Evolutionary conservation across 495 filamentous ascomycete species (phyloP), one percentile per base, ranked within the genome.

Genomic region (Thermothielavioides terrestris): DNA sequence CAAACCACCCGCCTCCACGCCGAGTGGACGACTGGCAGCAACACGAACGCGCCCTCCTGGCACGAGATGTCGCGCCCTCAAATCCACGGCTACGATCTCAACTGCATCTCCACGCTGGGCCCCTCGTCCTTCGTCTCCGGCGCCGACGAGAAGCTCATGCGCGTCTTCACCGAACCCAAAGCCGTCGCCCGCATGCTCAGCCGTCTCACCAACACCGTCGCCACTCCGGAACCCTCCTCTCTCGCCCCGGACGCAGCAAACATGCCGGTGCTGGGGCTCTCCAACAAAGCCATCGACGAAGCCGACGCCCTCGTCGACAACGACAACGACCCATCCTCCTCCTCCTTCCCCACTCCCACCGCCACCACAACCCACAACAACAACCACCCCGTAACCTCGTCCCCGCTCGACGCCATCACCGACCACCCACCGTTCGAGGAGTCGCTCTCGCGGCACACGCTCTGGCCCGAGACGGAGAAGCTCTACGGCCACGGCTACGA

Each of bases 401-500:
- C 67, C 53, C 64, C 68, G 3, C 59, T 74, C 28, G 73, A 69
- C 31, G 70, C 81, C 45, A 65, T 76, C n/a, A n/a, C n/a, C n/a
- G n/a, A n/a, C 32, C 77, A 85, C 53, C 94, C 94, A 18, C 90
- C 92, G 2, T 70, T 88, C 15, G 92, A 99, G 63, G 91, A 97
- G 57, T 82, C 86, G 48, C 78, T 99, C 12, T 81, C 87, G 27
- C 82, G 92, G 7, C 83, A 95, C 59, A 94, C 90, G 3, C 77
- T 99, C 22, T 99, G 89, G 89, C 92, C 92, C 0, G 92, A 99
- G 56, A 80, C 79, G 34, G 92, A 97, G 62, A 99, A 99, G 67
- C 79, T 99, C 5, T 99, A 99, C 65, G 92, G 92, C 6, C 92
- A 99, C 68, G 92, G 92, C n/a, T 94, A 94, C 70, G 92, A 99